Evolutionary conservation across 768 basidiomycete species (phyloP).

Genomic region (Agaricus subrufescens): DNA sequence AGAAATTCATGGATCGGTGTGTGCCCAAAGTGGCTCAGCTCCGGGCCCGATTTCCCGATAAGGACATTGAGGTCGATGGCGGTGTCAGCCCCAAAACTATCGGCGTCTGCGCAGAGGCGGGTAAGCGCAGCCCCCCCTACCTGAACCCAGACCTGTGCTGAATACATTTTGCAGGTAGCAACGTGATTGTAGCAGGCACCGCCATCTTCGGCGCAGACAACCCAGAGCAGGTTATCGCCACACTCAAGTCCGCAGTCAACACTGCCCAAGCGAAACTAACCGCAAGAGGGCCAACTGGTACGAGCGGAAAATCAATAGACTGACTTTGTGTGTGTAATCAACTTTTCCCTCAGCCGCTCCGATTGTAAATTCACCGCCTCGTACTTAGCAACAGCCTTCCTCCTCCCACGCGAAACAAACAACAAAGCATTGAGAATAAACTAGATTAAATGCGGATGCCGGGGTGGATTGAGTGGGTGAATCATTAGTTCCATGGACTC

Average conservation of each 20-base stretch:
- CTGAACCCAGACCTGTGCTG: not conserved
- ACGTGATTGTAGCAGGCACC: constrained; percentile 97
- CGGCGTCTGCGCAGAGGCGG: constrained; percentile 83
- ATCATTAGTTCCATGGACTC: constrained; percentile 3
- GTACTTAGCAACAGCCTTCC: not conserved
- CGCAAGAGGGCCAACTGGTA: constrained; percentile 5
- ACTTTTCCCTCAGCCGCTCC: not conserved
- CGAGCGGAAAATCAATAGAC: constrained; percentile 8
- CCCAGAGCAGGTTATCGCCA: constrained; percentile 72
- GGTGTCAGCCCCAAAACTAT: constrained; percentile 93
- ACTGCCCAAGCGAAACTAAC: constrained; percentile 51
- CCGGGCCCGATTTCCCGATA: constrained; percentile 84
- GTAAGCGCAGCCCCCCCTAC: constrained; percentile 32
- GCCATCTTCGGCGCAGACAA: constrained; percentile 85
- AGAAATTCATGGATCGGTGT: constrained; percentile 92
- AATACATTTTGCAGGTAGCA: constrained; percentile 63
- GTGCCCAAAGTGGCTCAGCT: constrained; percentile 91
- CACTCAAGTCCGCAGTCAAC: constrained; percentile 66
- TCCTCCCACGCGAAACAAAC: not conserved
- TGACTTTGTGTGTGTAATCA: not conserved
- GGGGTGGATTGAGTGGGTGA: not conserved
- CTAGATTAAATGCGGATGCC: not conserved
- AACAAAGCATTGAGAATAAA: not conserved
- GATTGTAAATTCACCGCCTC: constrained; percentile 2
- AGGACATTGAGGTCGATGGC: constrained; percentile 98